Base-by-base conservation (phyloP, 805 yeast species). In the Saturnispora kantuleensis region DNA sequence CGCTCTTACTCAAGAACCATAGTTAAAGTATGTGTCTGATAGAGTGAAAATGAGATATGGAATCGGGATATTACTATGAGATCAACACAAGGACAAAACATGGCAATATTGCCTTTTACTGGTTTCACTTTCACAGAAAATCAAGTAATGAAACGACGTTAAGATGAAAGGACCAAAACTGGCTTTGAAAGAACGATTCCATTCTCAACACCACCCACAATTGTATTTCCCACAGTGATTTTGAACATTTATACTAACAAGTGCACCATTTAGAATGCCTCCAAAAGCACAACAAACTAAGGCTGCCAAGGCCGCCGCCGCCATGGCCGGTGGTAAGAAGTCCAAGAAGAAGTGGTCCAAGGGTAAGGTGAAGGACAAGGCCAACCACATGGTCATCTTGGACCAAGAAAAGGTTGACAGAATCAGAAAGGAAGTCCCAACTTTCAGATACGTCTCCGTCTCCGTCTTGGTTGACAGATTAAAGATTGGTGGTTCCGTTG, bases 291-390 rank as follows among this genome's bases (percentile, higher is more conserved):
- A 90, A 82, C 89, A 87, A 75, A 84, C 96, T 68, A 90, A 90
- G 80, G 97, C 97, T 75, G 97, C 96, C 69, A 90, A 90, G 81
- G 96, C 96, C 69, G 97, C 97, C 68, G 97, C 97, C 79, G 97
- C 97, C 73, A 79, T 87, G 83, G 96, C 97, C 73, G 97, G 97
- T 84, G 96, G 97, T 83, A 89, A 89, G 85, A 88, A 90, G 71
- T 87, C 96, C 75, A 93, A 93, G 88, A 90, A 93, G 95, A 93
- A 93, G 96, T 93, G 97, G 98, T 85, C 95, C 84, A 89, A 90
- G 83, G 96, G 96, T 76, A 88, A 94, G 83, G 96, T 88, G 74
- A 93, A 94, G 89, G 99, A 93, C 77, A 90, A 85, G 95, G 97
- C 98, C 65, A 90, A 86, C 73, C 98, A 93, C 81, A 81, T 88